These are phyloP conservation scores for Podaxis mareebaensis DNA, from an alignment of 768 basidiomycete genomes.

Conservation along the genomic window DNA sequence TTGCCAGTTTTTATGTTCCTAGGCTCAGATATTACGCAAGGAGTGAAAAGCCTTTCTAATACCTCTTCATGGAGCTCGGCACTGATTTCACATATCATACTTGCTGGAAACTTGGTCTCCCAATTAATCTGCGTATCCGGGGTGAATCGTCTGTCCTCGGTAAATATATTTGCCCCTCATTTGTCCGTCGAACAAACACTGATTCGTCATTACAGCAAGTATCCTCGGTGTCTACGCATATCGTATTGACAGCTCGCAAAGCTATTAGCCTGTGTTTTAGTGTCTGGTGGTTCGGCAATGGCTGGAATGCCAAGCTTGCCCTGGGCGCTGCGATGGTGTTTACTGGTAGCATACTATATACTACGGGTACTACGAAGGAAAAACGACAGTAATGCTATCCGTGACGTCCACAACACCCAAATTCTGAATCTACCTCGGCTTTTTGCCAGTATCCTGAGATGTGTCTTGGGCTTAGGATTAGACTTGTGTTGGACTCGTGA, in stretches of 20 bases:
- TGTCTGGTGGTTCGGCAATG: constrained; percentile 83
- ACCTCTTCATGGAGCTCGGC: constrained; percentile 31
- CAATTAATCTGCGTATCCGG: constrained; percentile 84
- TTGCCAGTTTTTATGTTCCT: constrained; percentile 76
- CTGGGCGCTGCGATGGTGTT: constrained; percentile 77
- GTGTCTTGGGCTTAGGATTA: not conserved
- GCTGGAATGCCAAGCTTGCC: constrained; percentile 65
- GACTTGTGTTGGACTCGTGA: not conserved
- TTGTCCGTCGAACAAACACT: not conserved
- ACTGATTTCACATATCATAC: constrained; percentile 51
- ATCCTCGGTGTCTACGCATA: constrained; percentile 79
- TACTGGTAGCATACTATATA: constrained; percentile 63
- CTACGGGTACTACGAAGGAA: constrained; percentile 18
- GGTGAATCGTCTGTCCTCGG: constrained; percentile 80
- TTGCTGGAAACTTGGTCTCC: constrained; percentile 65
- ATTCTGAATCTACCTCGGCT: not conserved
- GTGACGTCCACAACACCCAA: constrained; percentile 20
- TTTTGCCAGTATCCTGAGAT: not conserved
- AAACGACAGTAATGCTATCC: constrained; percentile 8
- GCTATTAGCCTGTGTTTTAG: constrained; percentile 78
- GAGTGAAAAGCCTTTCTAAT: constrained; percentile 48
- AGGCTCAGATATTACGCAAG: constrained; percentile 53
- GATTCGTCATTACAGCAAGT: constrained; percentile 49
- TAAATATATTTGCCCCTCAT: constrained; percentile 35
- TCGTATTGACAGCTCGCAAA: constrained; percentile 79